phyloP scores from a whole-genome alignment of 805 yeast species.

The Saccharomycopsis selenospora region DNA sequence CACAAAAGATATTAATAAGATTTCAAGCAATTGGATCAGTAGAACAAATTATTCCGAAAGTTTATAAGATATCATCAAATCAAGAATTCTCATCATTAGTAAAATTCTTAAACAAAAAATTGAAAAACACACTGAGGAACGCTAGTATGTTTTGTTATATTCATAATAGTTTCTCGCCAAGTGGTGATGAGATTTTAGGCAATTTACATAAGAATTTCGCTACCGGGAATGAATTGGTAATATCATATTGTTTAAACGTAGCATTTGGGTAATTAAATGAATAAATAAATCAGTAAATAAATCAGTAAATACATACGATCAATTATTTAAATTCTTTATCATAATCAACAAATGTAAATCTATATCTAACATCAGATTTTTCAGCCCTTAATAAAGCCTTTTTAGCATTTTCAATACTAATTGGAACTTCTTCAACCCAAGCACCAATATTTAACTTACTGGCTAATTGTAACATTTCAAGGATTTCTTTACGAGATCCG shows the following conservation, averaged over 20 bases:
- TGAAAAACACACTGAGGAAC: slow-evolving; percentile 28
- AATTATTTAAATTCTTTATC: slow-evolving; percentile 32
- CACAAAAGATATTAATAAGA: slow-evolving; percentile 25
- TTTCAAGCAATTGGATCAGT: slow-evolving; percentile 58
- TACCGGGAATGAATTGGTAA: slow-evolving; percentile 34
- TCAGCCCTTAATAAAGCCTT: slow-evolving; percentile 50
- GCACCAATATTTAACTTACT: slow-evolving; percentile 50
- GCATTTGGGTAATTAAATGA: slow-evolving; percentile 39
- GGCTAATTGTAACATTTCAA: slow-evolving; percentile 59
- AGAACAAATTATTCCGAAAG: slow-evolving; percentile 40
- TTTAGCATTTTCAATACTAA: slow-evolving; percentile 44
- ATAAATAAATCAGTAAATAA: no score
- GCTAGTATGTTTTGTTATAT: slow-evolving; percentile 34
- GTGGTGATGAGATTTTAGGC: slow-evolving; percentile 37
- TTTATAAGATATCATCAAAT: slow-evolving; percentile 41
- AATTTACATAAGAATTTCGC: slow-evolving; percentile 33
- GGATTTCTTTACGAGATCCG: slow-evolving; percentile 59
- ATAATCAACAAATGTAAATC: slow-evolving; percentile 54
- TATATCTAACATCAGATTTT: slow-evolving; percentile 51
- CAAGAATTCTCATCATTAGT: slow-evolving; percentile 42
- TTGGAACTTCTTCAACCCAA: slow-evolving; percentile 55
- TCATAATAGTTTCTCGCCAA: slow-evolving; percentile 40
- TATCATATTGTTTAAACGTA: slow-evolving; percentile 39
- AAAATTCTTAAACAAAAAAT: slow-evolving; percentile 37
- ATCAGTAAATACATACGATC: neutral